Conservation (phyloP, 2,329 filamentous ascomycete genomes). For the Colletotrichum viniferum region DNA sequence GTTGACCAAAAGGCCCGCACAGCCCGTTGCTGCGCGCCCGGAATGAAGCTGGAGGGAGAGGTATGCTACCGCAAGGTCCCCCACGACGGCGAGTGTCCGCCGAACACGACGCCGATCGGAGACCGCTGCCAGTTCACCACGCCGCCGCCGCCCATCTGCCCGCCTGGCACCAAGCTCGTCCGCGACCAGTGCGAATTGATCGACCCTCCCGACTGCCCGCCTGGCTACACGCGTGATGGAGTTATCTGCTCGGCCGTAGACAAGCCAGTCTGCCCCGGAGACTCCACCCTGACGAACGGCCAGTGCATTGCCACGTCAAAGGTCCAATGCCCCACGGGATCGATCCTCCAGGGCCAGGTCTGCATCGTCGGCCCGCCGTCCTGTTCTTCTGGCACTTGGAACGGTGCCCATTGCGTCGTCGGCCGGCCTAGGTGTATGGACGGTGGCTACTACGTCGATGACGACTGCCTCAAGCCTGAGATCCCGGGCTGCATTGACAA, state of each 20-base stretch:
- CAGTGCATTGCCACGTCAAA: background rate
- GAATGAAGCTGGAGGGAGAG: background rate
- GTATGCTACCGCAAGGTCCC: background rate
- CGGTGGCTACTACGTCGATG: background rate
- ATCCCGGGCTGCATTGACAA: background rate
- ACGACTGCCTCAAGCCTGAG: background rate
- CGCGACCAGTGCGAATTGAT: too few relatives aligned
- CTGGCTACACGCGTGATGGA: background rate
- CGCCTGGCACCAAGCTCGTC: background rate
- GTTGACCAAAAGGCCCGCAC: background rate
- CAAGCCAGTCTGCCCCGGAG: background rate
- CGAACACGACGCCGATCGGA: background rate
- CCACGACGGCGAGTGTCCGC: background rate
- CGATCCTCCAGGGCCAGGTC: background rate
- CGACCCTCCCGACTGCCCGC: background rate
- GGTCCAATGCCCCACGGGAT: background rate
- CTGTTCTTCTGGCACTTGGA: background rate
- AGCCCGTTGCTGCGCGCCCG: background rate
- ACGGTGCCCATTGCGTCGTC: background rate
- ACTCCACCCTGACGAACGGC: background rate
- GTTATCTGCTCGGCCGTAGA: background rate
- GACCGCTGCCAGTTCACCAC: background rate
- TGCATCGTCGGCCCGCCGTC: background rate
- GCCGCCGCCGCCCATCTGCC: accelerated
- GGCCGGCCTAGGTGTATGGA: background rate